Evolutionary conservation across 2,329 filamentous ascomycete genomes (phyloP), one percentile per base, ranked within the genome.

Genomic region (Phoma sp.): DNA sequence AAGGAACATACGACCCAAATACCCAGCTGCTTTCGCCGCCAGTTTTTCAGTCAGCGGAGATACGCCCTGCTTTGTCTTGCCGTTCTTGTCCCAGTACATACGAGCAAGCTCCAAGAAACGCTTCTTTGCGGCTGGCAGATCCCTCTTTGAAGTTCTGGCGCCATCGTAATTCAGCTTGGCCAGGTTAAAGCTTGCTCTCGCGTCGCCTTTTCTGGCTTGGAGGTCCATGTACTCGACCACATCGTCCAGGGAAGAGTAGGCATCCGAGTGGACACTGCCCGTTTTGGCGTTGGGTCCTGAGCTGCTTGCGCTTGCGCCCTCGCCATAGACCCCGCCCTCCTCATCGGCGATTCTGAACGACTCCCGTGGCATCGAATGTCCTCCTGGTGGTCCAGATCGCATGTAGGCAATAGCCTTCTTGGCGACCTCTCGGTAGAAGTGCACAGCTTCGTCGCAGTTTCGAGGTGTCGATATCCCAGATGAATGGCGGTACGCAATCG

Each of bases 151-250:
- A 0, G 86, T 87, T 49, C 90, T 83, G 50, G 91, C 87, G 0
- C 93, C 93, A 53, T 97, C 93, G 67, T 96, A 96, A 72, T 96
- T 90, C 57, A 96, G 84, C 60, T 91, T 87, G 3, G 91, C 93
- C 0, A 97, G 80, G 57, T 90, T 93, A 67, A 93, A 92, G 0
- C 91, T 93, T 1, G 93, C 91, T 71, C 91, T 92, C 50, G 91
- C 85, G 68, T 96, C 92, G 10, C 93, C 92, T 72, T 96, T 96
- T 56, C 93, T 87, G 5, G 92, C 92, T 82, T 96, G 89, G 34
- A 96, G 82, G 66, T 96, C 91, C 61, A 96, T 81, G 65, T 96
- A 99, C 72, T 99, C 95, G 54, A 99, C 86, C 14, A 98, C 90
- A 74, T 99, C 93, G 65, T 96, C 92, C 53, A 97, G 85, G 14